Evolutionary conservation across 179 eudicot species (phyloP), one percentile per base, ranked within the genome.

Genomic region (Actinidia arguta): DNA sequence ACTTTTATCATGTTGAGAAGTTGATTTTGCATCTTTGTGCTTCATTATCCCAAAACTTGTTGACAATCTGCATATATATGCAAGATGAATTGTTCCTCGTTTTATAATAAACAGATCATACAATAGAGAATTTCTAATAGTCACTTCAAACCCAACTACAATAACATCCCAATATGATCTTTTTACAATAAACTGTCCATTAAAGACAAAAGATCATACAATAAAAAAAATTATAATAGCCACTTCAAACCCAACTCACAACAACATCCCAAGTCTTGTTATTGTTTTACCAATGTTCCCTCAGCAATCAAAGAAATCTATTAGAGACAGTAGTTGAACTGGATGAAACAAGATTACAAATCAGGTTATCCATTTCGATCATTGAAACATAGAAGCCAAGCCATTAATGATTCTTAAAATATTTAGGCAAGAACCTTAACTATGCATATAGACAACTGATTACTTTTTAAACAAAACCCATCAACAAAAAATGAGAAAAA

Each of bases 21-120:
- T 72, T 42, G 91, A 90, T 84, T 88, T 92, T 50, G 85, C 94
- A 66, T 93, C 98, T 84, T 92, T 93, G 55, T 83, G 67, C 91
- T 95, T 95, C 98, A 95, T 95, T 79, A 75, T 82, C 78, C 52
- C 76, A 16, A 61, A 55, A 58, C 13, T 20, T 52, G 8, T n/a
- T 7, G 3, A 69, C 55, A 66, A 75, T 58, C 81, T 75, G 78
- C 83, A 68, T 13, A 79, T n/a, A n/a, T 50, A 47, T 83, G 55
- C 54, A 83, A 78, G n/a, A 62, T 24, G 9, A 61, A 56, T 17
- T 16, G 75, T 36, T 50, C 73, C 81, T 27, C 12, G 36, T 54
- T 52, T 11, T 36, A 79, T 27, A 2, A 6, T 8, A 11, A 22
- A 78, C 64, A 66, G 51, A 17, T 20, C 66, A 50, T 1, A 78